A percentile compares a stretch with the other conserved stretches of the same genome.
phyloP scores from a whole-genome alignment of 192 early-diverging fungal species.

The Gonapodya sp. region DNA sequence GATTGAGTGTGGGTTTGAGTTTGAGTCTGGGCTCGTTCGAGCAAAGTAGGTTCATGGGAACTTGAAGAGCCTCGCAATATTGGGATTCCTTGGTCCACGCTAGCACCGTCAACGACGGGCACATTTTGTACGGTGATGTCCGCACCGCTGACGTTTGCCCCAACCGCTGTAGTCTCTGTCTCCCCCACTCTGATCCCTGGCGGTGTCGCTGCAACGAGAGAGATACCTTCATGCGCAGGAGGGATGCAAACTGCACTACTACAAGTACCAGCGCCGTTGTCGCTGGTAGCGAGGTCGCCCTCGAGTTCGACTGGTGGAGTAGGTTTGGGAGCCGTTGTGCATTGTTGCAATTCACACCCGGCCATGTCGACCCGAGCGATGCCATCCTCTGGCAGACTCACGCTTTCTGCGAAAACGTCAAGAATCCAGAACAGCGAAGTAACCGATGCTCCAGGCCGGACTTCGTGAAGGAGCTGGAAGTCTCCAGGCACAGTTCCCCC shows the following conservation, averaged over 20 bases:
- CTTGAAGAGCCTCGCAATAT: too few relatives aligned
- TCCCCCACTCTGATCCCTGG: too few relatives aligned
- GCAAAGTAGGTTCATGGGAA: not conserved
- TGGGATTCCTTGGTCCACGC: not conserved
- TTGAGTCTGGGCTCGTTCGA: not conserved
- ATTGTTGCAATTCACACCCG: constrained; percentile 42
- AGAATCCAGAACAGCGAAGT: constrained; percentile 90
- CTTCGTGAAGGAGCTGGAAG: constrained; percentile 73
- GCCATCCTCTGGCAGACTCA: not conserved
- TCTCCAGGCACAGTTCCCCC: constrained; percentile 36
- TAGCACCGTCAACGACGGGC: not conserved
- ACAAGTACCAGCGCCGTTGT: too few relatives aligned
- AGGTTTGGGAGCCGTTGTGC: constrained; percentile 41
- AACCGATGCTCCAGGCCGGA: constrained; percentile 81
- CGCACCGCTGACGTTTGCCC: too few relatives aligned
- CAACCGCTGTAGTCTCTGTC: too few relatives aligned
- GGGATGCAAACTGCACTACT: too few relatives aligned
- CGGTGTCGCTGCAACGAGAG: too few relatives aligned
- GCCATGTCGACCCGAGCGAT: not conserved
- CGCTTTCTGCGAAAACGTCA: constrained; percentile 50
- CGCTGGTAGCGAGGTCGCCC: too few relatives aligned
- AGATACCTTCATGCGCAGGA: too few relatives aligned
- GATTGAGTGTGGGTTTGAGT: not conserved
- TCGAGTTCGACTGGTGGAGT: constrained; percentile 22
- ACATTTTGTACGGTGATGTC: not conserved